phyloP scores from a whole-genome alignment of 176 grass and related monocot species.

The Oryza officinalis region DNA sequence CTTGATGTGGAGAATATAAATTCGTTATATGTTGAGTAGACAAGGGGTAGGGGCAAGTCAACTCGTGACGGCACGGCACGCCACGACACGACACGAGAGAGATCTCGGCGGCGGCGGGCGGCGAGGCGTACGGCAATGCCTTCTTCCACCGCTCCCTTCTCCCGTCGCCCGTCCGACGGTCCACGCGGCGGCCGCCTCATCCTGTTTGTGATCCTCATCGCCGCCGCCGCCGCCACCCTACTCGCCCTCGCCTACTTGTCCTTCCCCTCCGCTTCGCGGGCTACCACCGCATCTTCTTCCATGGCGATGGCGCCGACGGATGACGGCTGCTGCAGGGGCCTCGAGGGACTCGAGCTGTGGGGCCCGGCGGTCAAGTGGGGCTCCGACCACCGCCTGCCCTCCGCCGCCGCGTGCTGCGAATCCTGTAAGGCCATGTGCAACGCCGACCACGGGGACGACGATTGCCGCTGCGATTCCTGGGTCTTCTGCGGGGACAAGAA shows the following conservation, averaged over 20 bases:
- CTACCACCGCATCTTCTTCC: background rate
- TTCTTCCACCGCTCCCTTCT: background rate
- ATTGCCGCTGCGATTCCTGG: conserved; percentile 80
- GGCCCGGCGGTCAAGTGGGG: conserved; percentile 71
- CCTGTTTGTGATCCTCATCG: conserved; percentile 5
- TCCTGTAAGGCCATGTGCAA: conserved; percentile 72
- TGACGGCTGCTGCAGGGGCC: conserved; percentile 57
- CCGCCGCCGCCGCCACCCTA: conserved; percentile 23
- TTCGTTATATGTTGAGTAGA: too few relatives aligned
- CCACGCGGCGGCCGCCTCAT: conserved; percentile 33
- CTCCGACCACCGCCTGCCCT: conserved; percentile 48
- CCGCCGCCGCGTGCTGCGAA: conserved; percentile 65
- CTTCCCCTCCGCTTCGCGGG: conserved; percentile 21
- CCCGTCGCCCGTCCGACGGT: conserved; percentile 23
- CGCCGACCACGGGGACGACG: background rate
- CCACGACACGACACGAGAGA: too few relatives aligned
- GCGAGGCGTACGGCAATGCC: conserved; percentile 25
- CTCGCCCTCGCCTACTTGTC: conserved; percentile 43
- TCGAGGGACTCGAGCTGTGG: conserved; percentile 74
- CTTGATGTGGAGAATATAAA: too few relatives aligned
- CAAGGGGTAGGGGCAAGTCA: too few relatives aligned
- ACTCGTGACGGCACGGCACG: too few relatives aligned
- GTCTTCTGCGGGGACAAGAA: conserved; percentile 79
- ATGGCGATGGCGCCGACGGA: conserved; percentile 12
- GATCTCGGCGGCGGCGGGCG: background rate